Base-by-base conservation (phyloP, 768 basidiomycete species). In the Megacollybia marginata region DNA sequence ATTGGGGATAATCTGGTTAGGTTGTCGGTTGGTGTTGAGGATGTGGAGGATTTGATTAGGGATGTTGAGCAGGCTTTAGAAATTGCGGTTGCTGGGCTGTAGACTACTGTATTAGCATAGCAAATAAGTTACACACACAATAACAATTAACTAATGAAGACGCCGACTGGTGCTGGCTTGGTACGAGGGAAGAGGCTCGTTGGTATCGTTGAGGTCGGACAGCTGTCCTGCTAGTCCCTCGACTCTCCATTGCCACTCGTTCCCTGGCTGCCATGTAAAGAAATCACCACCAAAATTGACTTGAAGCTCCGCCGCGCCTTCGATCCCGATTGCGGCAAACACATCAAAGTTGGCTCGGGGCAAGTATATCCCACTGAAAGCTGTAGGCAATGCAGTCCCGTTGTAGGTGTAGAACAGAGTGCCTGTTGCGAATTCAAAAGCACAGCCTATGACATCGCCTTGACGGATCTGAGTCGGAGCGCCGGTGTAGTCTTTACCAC, bases 21-120 rank as follows among this genome's bases (percentile, higher is more conserved):
- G 15, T 63, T 98, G 54, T 86, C 83, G 33, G 88, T 94, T 1
- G 94, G 94, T 2, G 77, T 95, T 12, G 95, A 97, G 67, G 94
- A 98, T 46, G 72, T 62, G 12, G 85, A 87, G 18, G 95, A 98
- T 69, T 61, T 97, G 44, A 67, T 93, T 9, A 67, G 64, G 34
- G 91, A 92, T 68, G 65, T 93, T 10, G 66, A 79, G 57, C 74
- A 77, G 57, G 89, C 87, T 10, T 64, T 92, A 28, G 23, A 28
- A 6, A 28, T 28, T 28, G 23, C 23, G 2, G 23, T 28, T 28
- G 6, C 6, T 28, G 23, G 23, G 23, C 23, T 28, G 6, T 28
- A 28, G 23, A 28, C 23, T 28, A 28, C 23, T 28, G 6, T 2
- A 28, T 28, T 28, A n/a, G n/a, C n/a, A n/a, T 28, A 28, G 4